A percentile compares a stretch with the other conserved stretches of the same genome.
Conservation (phyloP, 768 basidiomycete genomes). For the Lentinula edodes region DNA sequence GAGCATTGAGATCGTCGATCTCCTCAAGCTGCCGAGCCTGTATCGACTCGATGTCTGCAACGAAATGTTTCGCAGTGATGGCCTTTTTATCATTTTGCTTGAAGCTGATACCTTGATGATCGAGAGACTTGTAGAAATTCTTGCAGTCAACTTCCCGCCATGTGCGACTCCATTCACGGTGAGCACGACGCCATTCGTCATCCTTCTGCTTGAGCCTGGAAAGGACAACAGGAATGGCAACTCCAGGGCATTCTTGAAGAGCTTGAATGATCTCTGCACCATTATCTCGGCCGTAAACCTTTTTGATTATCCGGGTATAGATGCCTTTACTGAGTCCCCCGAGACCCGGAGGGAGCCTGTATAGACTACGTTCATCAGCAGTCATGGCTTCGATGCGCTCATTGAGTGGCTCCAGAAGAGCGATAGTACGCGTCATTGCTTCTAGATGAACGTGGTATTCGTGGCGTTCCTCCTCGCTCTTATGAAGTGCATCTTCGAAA, state of each 20-base stretch:
- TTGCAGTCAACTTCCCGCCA: slow-evolving; percentile 97
- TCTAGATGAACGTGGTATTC: slow-evolving; percentile 97
- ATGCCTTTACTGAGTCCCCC: slow-evolving; percentile 85
- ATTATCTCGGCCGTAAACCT: slow-evolving; percentile 82
- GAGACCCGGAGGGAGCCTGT: slow-evolving; percentile 81
- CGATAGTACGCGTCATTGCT: slow-evolving; percentile 84
- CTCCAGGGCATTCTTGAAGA: slow-evolving; percentile 85
- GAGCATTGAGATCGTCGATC: slow-evolving; percentile 15
- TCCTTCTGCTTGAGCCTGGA: slow-evolving; percentile 87
- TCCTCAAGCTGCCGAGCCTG: slow-evolving; percentile 52
- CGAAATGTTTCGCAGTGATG: slow-evolving; percentile 80
- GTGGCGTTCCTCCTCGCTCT: slow-evolving; percentile 96
- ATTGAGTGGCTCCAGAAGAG: slow-evolving; percentile 83
- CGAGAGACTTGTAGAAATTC: slow-evolving; percentile 97
- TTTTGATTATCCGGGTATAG: slow-evolving; percentile 91
- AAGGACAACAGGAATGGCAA: slow-evolving; percentile 89
- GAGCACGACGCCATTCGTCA: slow-evolving; percentile 93
- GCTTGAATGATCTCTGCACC: slow-evolving; percentile 76
- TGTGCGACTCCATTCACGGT: slow-evolving; percentile 93
- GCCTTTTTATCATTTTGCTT: slow-evolving; percentile 94
- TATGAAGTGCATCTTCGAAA: slow-evolving; percentile 93
- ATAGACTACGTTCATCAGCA: slow-evolving; percentile 74
- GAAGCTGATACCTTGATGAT: slow-evolving; percentile 93
- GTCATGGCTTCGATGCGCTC: slow-evolving; percentile 85
- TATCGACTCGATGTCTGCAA: slow-evolving; percentile 69